Percentiles rank a stretch among this genome's conserved stretches.
Evolutionary conservation across 768 basidiomycete species (phyloP).

Genomic region (Lentinula lateritia): DNA sequence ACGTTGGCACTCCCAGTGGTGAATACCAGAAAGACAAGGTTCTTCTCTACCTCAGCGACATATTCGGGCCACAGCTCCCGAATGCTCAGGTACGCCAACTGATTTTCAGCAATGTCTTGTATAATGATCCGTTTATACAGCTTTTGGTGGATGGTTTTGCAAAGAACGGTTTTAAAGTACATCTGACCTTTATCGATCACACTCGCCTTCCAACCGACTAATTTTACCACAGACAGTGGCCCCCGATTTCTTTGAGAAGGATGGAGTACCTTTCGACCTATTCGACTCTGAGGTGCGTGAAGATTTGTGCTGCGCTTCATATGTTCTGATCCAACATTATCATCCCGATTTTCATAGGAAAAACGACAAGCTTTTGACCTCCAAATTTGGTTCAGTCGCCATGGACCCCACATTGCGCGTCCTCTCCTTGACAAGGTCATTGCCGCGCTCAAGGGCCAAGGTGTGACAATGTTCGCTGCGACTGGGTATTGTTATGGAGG

Average conservation of each 20-base stretch:
- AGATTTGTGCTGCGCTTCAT: background rate
- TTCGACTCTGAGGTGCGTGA: background rate
- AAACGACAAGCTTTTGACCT: slow-evolving; percentile 2
- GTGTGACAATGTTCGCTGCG: slow-evolving; percentile 52
- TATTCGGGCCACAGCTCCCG: slow-evolving; percentile 28
- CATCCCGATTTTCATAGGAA: background rate
- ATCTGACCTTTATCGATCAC: background rate
- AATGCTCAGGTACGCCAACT: slow-evolving; percentile 20
- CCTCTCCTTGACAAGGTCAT: slow-evolving; percentile 53
- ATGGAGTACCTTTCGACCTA: slow-evolving; percentile 8
- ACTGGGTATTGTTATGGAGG: slow-evolving; percentile 71
- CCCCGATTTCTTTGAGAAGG: slow-evolving; percentile 9
- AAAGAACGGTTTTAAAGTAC: slow-evolving; percentile 9
- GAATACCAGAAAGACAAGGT: slow-evolving; percentile 34
- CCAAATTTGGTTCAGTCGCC: slow-evolving; percentile 14
- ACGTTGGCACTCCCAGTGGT: slow-evolving; percentile 32
- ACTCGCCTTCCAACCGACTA: background rate
- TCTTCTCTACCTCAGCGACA: slow-evolving; percentile 33
- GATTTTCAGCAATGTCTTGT: background rate
- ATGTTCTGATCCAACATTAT: background rate
- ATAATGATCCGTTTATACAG: background rate
- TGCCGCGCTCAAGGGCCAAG: slow-evolving; percentile 48
- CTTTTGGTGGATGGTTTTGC: slow-evolving; percentile 13
- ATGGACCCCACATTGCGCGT: slow-evolving; percentile 33
- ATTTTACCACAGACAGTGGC: slow-evolving; percentile 9